Evolutionary conservation across 2,329 filamentous ascomycete genomes (phyloP).

Genomic region (Pseudonectria buxi): DNA sequence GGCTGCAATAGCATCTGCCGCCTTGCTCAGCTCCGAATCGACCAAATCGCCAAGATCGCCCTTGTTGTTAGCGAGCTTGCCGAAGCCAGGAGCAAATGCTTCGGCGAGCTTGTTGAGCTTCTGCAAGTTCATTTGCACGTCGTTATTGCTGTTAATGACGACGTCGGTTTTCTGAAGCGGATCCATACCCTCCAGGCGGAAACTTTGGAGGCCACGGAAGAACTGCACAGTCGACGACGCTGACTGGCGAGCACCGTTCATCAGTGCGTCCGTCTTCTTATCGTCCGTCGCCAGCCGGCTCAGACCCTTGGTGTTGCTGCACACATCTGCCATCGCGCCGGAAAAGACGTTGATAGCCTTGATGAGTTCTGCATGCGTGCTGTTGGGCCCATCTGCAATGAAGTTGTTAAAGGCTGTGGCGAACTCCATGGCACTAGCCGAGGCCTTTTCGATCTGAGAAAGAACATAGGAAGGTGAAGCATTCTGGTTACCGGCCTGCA

Average conservation of each 20-base stretch:
- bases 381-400: conserved; percentile 91
- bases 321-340: conserved; percentile 84
- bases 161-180: conserved; percentile 91
- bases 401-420: conserved; percentile 98
- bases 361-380: conserved; percentile 83
- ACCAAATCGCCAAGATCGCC: conserved; percentile 92
- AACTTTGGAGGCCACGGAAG: conserved; percentile 90
- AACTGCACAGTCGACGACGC: conserved; percentile 86
- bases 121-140: conserved; percentile 90
- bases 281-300: conserved; percentile 90
- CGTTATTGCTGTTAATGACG: conserved; percentile 94
- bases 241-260: conserved; percentile 74
- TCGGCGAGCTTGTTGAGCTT: conserved; percentile 91
- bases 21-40: conserved; percentile 84
- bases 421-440: conserved; percentile 90
- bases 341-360: conserved; percentile 87
- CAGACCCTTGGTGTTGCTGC: conserved; percentile 94
- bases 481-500: conserved; percentile 98
- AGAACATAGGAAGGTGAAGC: conserved; percentile 91
- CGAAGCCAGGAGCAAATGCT: conserved; percentile 79
- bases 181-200: conserved; percentile 85
- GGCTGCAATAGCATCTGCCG: conserved; percentile 89
- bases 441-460: conserved; percentile 95
- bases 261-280: conserved; percentile 82
- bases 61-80: conserved; percentile 68